Conservation (phyloP, 768 basidiomycete species). For the Tylopilus cervinicoccineus region DNA sequence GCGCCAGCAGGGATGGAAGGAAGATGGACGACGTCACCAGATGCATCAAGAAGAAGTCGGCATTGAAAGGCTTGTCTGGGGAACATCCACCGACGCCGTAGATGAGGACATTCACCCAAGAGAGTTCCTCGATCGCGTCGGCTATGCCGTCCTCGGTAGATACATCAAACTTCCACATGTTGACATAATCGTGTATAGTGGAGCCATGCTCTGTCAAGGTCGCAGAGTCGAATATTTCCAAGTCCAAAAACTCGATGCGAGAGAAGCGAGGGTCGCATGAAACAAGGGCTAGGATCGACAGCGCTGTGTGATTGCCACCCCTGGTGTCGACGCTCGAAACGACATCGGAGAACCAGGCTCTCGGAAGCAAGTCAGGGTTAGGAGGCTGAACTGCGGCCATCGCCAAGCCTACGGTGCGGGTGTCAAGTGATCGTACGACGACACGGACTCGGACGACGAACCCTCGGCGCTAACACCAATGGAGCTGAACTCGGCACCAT, state of each 20-base stretch:
- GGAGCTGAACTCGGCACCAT: constrained; percentile 59
- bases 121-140: constrained; percentile 58
- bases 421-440: constrained; percentile 26
- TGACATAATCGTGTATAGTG: constrained; percentile 39
- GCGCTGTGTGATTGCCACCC: constrained; percentile 29
- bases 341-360: constrained; percentile 22
- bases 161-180: constrained; percentile 43
- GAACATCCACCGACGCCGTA: constrained; percentile 58
- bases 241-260: constrained; percentile 15
- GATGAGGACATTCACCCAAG: constrained; percentile 52
- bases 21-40: constrained; percentile 66
- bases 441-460: constrained; percentile 36
- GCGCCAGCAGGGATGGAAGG: constrained; percentile 45
- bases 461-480: constrained; percentile 63
- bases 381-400: constrained; percentile 37
- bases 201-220: constrained; percentile 32
- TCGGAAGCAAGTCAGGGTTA: constrained; percentile 15
- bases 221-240: constrained; percentile 27
- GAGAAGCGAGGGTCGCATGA: constrained; percentile 43
- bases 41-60: constrained; percentile 70
- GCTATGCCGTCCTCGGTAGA: constrained; percentile 36
- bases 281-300: constrained; percentile 51
- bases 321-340: constrained; percentile 7
- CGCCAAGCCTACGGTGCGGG: constrained; percentile 44
- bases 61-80: constrained; percentile 47